phyloP scores from a whole-genome alignment of 2,329 filamentous ascomycete genomes.

The Didymella pomorum region DNA sequence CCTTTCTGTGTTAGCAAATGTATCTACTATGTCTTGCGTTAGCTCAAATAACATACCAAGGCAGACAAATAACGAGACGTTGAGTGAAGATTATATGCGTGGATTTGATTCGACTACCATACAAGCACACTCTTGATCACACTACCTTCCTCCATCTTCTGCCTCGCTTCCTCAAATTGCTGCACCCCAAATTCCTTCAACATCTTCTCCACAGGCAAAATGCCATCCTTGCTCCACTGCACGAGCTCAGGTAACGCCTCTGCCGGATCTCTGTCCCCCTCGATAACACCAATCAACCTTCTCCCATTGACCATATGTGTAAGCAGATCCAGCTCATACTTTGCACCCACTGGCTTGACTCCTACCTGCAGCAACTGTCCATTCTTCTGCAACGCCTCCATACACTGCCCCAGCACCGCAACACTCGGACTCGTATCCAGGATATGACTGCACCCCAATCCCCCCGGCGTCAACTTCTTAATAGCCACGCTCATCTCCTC shows the following conservation, averaged over 20 bases:
- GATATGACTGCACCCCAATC: conserved; percentile 23
- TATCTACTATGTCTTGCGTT: too few relatives aligned
- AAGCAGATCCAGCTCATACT: conserved; percentile 26
- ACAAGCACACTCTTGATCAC: conserved; percentile 27
- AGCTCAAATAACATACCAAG: neutral
- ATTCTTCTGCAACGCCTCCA: conserved; percentile 29
- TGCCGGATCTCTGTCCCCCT: conserved; percentile 25
- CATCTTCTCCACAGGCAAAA: conserved; percentile 26
- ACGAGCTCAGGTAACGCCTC: conserved; percentile 28
- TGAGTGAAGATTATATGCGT: neutral
- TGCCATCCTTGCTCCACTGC: conserved; percentile 20
- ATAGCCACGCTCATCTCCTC: conserved; percentile 48
- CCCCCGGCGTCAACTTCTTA: conserved; percentile 34
- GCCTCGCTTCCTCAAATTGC: conserved; percentile 21
- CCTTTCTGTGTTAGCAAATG: too few relatives aligned
- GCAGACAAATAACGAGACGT: neutral
- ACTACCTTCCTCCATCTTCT: conserved; percentile 26
- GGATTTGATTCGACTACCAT: conserved; percentile 9
- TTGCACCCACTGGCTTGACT: conserved; percentile 28
- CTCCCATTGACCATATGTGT: conserved; percentile 28
- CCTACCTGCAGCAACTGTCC: conserved; percentile 26
- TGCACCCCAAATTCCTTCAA: conserved; percentile 22
- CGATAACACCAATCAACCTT: conserved; percentile 25
- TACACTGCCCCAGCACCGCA: conserved; percentile 23
- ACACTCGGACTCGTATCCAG: conserved; percentile 25